Base-by-base conservation (phyloP, 2,329 filamentous ascomycete genomes). In the Diaporthe velutina region DNA sequence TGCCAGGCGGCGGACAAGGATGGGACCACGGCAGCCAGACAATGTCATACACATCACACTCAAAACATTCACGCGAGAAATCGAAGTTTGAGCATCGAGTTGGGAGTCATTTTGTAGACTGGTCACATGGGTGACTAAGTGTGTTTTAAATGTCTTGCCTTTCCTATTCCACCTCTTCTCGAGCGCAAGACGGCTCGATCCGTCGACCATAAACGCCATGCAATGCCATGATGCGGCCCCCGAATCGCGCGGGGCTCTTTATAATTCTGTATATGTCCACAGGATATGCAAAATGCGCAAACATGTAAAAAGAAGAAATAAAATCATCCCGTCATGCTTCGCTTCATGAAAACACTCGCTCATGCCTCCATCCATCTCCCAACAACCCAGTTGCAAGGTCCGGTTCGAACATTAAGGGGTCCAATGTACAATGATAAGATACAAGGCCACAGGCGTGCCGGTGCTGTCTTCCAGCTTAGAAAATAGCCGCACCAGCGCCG, bases 191-290 rank as follows among this genome's bases (percentile, higher is more conserved):
- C 22, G 6, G 54, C 15, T 68, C 45, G 33, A 28, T 67, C 48
- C 33, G 54, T 40, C 48, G n/a, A 68, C 64, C 64, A 68, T 50
- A 40, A 68, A 68, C 64, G 48, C 64, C 64, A 40, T 54, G 64
- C 64, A 68, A 68, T 68, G 64, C 48, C 15, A 40, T 54, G 48
- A 35, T 67, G 48, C 8, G n/a, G 5, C 61, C 45, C 30, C 30
- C 33, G 2, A 25, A 22, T 12, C 4, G 3, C 15, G 12, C 9
- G 12, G 45, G 45, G 45, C n/a, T 28, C 64, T 54, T 38, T 68
- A 54, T 68, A 68, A 45, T 35, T 54, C 64, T 54, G 64, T 54
- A 38, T 54, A 54, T 68, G 64, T 68, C 64, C 64, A 52, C 45
- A 52, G 30, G 22, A 52, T 52, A 67, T 67, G 64, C 45, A 67